phyloP scores from a whole-genome alignment of 495 filamentous ascomycete genomes.

The Aspergillus bridgeri region DNA sequence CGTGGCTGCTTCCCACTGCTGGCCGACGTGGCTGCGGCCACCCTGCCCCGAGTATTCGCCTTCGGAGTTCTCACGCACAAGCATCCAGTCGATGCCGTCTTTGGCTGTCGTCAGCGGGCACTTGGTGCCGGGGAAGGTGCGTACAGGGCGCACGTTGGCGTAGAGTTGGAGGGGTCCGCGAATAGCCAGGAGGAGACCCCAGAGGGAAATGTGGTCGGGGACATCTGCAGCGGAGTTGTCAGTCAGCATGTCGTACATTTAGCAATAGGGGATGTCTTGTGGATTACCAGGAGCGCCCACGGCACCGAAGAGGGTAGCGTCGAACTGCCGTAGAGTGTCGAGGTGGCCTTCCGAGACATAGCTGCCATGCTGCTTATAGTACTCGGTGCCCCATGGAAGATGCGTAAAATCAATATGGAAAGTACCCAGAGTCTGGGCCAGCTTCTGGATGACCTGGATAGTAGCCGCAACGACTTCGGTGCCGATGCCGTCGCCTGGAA shows the following conservation, averaged over 20 bases:
- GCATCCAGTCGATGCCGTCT: slow-evolving; percentile 51
- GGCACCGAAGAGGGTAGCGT: slow-evolving; percentile 56
- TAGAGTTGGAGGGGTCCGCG: slow-evolving; percentile 53
- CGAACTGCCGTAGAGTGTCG: slow-evolving; percentile 45
- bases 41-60: slow-evolving; percentile 57
- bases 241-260: background rate
- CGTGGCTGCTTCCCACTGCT: slow-evolving; percentile 51
- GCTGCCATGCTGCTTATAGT: slow-evolving; percentile 49
- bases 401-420: slow-evolving; percentile 49
- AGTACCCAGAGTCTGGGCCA: slow-evolving; percentile 40
- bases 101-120: slow-evolving; percentile 44
- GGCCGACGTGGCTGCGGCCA: slow-evolving; percentile 45
- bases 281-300: slow-evolving; percentile 47
- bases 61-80: slow-evolving; percentile 55
- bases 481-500: slow-evolving; percentile 54
- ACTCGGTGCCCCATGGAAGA: slow-evolving; percentile 49
- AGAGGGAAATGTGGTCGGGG: slow-evolving; percentile 55
- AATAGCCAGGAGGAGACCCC: slow-evolving; percentile 52
- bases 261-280: background rate
- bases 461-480: slow-evolving; percentile 49
- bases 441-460: slow-evolving; percentile 41
- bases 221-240: slow-evolving; percentile 37
- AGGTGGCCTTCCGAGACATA: slow-evolving; percentile 52
- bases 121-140: slow-evolving; percentile 44
- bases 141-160: slow-evolving; percentile 53